Percentiles rank a stretch among this genome's conserved stretches.
Conservation (phyloP, 169 alveolate species). For the Plasmodium fragile region DNA sequence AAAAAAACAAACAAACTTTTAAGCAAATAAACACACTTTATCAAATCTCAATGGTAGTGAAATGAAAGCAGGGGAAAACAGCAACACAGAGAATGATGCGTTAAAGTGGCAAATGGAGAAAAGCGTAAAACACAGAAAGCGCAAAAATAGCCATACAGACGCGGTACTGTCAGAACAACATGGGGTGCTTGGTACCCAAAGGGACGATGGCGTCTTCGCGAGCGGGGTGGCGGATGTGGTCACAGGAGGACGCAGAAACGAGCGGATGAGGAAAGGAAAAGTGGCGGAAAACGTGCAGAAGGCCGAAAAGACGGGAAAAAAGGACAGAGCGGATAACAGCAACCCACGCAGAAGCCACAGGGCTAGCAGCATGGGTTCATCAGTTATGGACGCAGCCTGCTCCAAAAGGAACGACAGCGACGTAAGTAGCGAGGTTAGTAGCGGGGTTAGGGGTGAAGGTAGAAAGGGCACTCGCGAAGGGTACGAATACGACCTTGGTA, state of each 20-base stretch:
- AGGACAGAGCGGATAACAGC: not conserved
- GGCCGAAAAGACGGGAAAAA: not conserved
- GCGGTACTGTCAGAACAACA: not conserved
- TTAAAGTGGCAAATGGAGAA: constrained; percentile 19
- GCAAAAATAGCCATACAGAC: not conserved
- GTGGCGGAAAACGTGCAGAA: not conserved
- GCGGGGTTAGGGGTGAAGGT: not conserved
- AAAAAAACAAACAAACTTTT: not conserved
- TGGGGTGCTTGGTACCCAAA: not conserved
- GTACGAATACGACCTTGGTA: not conserved
- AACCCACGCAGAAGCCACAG: not conserved
- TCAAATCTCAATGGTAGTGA: constrained; percentile 13
- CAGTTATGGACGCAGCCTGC: not conserved
- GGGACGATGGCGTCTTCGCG: not conserved
- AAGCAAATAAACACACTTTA: not conserved
- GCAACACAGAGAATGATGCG: not conserved
- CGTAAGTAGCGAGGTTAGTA: not conserved
- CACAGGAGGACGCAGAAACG: not conserved
- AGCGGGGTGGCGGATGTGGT: not conserved
- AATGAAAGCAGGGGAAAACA: constrained; percentile 7
- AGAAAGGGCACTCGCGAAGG: not conserved
- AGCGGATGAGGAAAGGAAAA: not conserved
- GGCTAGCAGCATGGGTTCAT: not conserved
- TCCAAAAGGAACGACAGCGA: not conserved
- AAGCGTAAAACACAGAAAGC: not conserved